Percentiles rank a stretch among this genome's conserved stretches.
Evolutionary conservation across 169 alveolate species (phyloP).

Genomic region (Cryptosporidium muris): DNA sequence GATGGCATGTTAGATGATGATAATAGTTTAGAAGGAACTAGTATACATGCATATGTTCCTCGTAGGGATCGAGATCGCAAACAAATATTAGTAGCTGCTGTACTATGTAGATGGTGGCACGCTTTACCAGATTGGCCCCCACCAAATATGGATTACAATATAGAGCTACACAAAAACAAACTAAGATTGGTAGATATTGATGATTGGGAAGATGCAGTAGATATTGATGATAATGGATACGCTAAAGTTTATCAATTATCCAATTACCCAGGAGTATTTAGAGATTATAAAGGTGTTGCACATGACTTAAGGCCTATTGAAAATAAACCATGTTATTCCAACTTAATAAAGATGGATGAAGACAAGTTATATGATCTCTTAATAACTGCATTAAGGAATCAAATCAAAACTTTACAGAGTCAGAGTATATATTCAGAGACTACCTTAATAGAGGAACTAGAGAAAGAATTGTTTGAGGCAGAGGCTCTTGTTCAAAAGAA

Average conservation of each 20-base stretch:
- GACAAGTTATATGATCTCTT: conserved; percentile 75
- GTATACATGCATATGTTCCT: conserved; percentile 46
- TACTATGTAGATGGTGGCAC: conserved; percentile 89
- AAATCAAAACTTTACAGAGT: conserved; percentile 75
- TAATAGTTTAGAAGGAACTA: conserved; percentile 25
- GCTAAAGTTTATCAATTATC: conserved; percentile 88
- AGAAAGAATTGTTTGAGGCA: conserved; percentile 43
- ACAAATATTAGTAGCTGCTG: conserved; percentile 63
- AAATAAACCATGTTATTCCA: conserved; percentile 87
- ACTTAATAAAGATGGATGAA: conserved; percentile 77
- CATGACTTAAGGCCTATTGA: conserved; percentile 91
- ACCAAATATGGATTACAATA: conserved; percentile 82
- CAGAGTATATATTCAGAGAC: conserved; percentile 70
- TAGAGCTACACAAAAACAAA: conserved; percentile 78
- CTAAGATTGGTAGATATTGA: conserved; percentile 83
- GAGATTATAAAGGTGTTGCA: conserved; percentile 87
- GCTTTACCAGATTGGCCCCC: conserved; percentile 95
- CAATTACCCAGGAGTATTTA: conserved; percentile 86
- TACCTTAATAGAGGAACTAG: conserved; percentile 34
- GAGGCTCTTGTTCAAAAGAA: background rate
- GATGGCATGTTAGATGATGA: conserved; percentile 9
- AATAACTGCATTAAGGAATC: conserved; percentile 81
- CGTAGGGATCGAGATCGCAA: conserved; percentile 65
- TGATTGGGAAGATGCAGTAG: conserved; percentile 89
- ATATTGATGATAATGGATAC: conserved; percentile 84